These are phyloP conservation scores for Phialophora expanda DNA, from an alignment of 2,329 filamentous ascomycete species.

Conservation along the genomic window DNA sequence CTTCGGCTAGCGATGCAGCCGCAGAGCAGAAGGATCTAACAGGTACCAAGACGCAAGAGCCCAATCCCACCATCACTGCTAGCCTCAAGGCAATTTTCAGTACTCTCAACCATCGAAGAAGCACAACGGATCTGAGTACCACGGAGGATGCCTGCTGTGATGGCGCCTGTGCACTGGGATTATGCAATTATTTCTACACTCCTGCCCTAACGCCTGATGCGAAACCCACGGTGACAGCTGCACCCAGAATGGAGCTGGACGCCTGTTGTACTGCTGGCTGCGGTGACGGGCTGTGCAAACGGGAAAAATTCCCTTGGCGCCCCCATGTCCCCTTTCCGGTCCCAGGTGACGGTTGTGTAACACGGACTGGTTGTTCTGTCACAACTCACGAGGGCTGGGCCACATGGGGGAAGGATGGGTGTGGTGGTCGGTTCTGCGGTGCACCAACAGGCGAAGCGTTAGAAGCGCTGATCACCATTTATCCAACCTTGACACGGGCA, in stretches of 20 bases:
- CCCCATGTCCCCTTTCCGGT: neutral
- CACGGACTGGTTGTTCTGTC: neutral
- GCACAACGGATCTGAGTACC: neutral
- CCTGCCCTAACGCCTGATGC: slow-evolving; percentile 3
- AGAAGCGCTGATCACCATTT: neutral
- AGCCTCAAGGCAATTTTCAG: slow-evolving; percentile 27
- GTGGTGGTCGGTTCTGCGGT: slow-evolving; percentile 7
- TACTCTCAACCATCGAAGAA: slow-evolving; percentile 3
- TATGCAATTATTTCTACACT: slow-evolving; percentile 16
- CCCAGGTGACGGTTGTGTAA: neutral
- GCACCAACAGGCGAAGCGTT: slow-evolving; percentile 12
- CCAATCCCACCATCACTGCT: slow-evolving; percentile 15
- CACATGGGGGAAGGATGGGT: slow-evolving; percentile 5
- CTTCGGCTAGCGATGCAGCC: neutral
- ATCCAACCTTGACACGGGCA: neutral
- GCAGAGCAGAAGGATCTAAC: slow-evolving; percentile 1
- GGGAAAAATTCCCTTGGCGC: neutral
- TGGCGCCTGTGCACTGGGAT: slow-evolving; percentile 16
- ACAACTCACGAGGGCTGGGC: neutral
- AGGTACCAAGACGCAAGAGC: neutral
- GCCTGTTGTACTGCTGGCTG: slow-evolving; percentile 14
- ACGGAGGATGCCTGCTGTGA: slow-evolving; percentile 13
- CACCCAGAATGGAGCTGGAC: slow-evolving; percentile 7
- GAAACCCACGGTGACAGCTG: slow-evolving; percentile 6
- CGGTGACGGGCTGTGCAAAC: slow-evolving; percentile 11